Percentiles rank a stretch among this genome's conserved stretches.
Conservation (phyloP, 768 basidiomycete species). For the Inosperma sp. region DNA sequence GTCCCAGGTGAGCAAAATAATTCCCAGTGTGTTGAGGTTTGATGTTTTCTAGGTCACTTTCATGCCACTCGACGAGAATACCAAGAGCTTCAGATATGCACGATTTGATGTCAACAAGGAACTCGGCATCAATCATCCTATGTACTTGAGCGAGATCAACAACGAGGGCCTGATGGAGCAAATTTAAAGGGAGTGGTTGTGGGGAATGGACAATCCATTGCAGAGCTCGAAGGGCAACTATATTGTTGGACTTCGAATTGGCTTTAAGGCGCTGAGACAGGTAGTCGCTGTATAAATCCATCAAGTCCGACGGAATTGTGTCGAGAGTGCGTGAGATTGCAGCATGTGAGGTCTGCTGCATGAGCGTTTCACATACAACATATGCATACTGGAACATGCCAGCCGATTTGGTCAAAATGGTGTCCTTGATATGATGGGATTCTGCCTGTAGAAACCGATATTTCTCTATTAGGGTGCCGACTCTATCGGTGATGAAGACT, state of each 20-base stretch:
- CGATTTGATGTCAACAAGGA: neutral
- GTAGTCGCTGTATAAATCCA: constrained; percentile 1
- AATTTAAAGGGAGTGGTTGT: neutral
- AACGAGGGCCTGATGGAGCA: neutral
- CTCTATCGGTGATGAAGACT: neutral
- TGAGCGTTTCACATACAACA: constrained; percentile 2
- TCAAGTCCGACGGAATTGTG: neutral
- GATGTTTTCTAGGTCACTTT: neutral
- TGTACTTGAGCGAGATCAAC: neutral
- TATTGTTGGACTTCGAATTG: neutral
- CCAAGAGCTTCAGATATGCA: constrained; percentile 1
- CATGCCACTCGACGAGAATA: constrained; percentile 2
- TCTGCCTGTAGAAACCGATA: neutral
- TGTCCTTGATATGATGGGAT: neutral
- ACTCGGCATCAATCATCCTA: neutral
- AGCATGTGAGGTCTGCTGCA: neutral
- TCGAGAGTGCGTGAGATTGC: neutral
- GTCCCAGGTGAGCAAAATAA: neutral
- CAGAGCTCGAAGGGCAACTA: constrained; percentile 2
- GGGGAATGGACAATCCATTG: constrained; percentile 6
- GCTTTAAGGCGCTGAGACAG: neutral
- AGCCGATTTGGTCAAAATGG: neutral
- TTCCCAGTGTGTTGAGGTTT: neutral
- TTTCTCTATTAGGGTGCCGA: neutral
- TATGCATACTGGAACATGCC: constrained; percentile 6